Conservation (phyloP, 1,284 basidiomycete species). For the Naganishia albida region DNA sequence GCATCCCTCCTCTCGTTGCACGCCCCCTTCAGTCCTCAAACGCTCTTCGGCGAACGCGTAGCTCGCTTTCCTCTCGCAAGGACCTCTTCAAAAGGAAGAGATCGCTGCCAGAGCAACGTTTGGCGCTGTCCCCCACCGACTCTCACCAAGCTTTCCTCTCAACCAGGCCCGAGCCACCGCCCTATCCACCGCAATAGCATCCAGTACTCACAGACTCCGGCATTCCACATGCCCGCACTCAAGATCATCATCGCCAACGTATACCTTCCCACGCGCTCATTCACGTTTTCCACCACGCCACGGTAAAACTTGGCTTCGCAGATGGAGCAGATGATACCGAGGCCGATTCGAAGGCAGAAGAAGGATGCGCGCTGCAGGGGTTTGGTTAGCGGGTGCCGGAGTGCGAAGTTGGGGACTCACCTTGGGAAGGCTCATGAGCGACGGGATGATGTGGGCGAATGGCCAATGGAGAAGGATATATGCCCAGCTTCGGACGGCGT, state of each 20-base stretch:
- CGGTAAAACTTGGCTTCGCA: conserved; percentile 86
- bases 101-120: no score
- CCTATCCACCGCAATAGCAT: no score
- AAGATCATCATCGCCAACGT: conserved; percentile 79
- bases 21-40: no score
- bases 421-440: conserved; percentile 54
- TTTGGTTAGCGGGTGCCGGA: not conserved
- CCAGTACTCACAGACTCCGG: conserved; percentile 66
- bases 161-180: not conserved
- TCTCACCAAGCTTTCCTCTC: no score
- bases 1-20: no score
- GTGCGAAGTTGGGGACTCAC: conserved; percentile 51
- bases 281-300: conserved; percentile 76
- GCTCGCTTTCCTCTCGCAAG: no score
- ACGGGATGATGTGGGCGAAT: conserved; percentile 48
- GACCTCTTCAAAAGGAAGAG: no score
- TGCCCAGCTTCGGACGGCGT: conserved; percentile 89
- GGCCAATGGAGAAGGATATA: conserved; percentile 76
- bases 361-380: conserved; percentile 70
- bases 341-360: conserved; percentile 79
- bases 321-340: conserved; percentile 72
- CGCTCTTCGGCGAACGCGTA: no score
- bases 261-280: conserved; percentile 87
- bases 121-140: no score
- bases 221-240: conserved; percentile 92